Base-by-base conservation (phyloP, 2,329 filamentous ascomycete genomes). In the Orbilia javanica region DNA sequence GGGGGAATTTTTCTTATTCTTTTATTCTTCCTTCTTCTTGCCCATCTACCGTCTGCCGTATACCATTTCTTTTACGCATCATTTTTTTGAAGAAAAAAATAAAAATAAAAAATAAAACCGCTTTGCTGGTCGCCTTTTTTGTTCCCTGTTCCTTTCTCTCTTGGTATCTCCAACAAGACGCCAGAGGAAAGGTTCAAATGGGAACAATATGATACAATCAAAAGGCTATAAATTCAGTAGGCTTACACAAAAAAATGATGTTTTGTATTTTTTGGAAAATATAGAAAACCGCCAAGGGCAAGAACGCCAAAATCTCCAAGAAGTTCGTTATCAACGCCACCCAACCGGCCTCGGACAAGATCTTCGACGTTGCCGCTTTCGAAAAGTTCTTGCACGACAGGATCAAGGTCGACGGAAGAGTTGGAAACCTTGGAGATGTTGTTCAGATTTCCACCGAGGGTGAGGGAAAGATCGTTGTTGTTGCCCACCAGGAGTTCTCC, bases 331-430 rank as follows among this genome's bases (percentile, higher is more conserved):
- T 99, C 93, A 97, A 99, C 89, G 95, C 94, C 87, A 94, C 93
- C 84, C 95, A 98, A 88, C 96, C 96, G 84, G 94, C 94, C 83
- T 93, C 90, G 88, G 96, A 99, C 90, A 98, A 98, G 92, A 99
- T 99, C 90, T 98, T 99, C 91, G 96, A 99, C 87, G 91, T 97
- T 86, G 91, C 93, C 84, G 94, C 94, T 83, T 99, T 99, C 87
- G 94, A 97, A 89, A 98, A 98, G 91, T 99, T 99, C 92, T 93
- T 99, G 81, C 94, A 97, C 90, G 96, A 98, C 88, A 94, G 93
- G 88, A 97, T 99, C 91, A 99, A 99, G 93, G 94, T 99, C 83
- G 96, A 97, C 83, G 95, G 95, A 88, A 95, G 94, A 85, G 94
- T 95, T 85, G 94, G 94, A 84, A 98, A 99, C 91, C 92, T 99